Percentiles rank a stretch among this genome's conserved stretches.
These are phyloP conservation scores for Arachis monticola DNA, from an alignment of 331 rosid genomes.

Conservation along the genomic window DNA sequence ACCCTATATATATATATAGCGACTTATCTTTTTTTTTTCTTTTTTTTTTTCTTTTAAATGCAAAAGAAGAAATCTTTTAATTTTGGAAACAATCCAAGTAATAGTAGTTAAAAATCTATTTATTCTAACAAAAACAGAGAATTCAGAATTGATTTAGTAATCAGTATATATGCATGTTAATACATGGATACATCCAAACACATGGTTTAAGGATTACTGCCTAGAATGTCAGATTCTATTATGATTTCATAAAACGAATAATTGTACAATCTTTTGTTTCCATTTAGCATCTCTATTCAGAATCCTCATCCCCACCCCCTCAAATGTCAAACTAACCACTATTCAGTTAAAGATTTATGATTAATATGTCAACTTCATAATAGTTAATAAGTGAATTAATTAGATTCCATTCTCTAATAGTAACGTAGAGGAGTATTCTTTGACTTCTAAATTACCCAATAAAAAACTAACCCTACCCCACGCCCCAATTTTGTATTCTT, in stretches of 20 bases:
- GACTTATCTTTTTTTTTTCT: not conserved
- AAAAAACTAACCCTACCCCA: not conserved
- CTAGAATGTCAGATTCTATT: not conserved
- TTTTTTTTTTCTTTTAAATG: no score
- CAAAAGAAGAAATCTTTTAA: not conserved
- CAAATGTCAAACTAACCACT: not conserved
- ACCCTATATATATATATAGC: not conserved
- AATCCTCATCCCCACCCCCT: not conserved
- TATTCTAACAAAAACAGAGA: not conserved
- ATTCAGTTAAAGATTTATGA: not conserved
- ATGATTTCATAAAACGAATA: not conserved
- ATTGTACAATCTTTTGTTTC: not conserved
- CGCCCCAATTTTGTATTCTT: not conserved
- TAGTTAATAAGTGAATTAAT: no score
- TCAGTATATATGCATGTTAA: not conserved
- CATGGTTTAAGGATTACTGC: not conserved
- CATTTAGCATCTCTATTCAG: not conserved
- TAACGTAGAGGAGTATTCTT: not conserved
- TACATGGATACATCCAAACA: not conserved
- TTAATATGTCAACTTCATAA: no score
- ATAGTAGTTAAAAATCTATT: not conserved
- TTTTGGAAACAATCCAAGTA: not conserved
- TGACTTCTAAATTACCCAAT: not conserved
- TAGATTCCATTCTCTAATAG: not conserved
- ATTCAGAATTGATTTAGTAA: not conserved